Base-by-base conservation (phyloP, 306 rosid genomes). In the Comarum palustre region DNA sequence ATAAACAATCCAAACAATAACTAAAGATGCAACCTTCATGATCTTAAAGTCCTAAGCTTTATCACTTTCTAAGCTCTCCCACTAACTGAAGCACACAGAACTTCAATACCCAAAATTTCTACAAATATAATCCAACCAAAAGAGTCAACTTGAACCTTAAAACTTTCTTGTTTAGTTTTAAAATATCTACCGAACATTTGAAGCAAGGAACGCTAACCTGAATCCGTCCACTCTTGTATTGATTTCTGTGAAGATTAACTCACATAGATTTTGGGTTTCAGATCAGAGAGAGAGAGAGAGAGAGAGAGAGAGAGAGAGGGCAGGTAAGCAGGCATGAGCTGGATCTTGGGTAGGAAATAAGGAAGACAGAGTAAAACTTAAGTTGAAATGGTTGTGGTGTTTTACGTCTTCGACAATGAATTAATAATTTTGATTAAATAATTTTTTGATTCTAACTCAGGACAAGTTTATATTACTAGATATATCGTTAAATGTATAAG, bases 1-100 rank as follows among this genome's bases (percentile, higher is more conserved):
- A 83, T 57, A 86, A 71, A 86, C 68, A 72, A 64, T 67, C 76
- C 87, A 88, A 39, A 86, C 54, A 79, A 82, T 22, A 78, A 75
- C 81, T 72, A 72, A 84, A 80, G 78, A 76, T 51, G 73, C 66
- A 79, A 84, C 20, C 83, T 73, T 82, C 96, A 90, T 90, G 80
- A 67, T 86, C 47, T 80, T 66, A 75, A 77, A 24, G 5, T 6
- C 68, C 12, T 19, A 69, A 76, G 70, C 54, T 67, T 61, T 51
- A 51, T 27, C 41, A 69, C 46, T 69, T 69, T 69, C 45, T 22
- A 48, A 36, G 64, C 74, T 36, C 36, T 61, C 50, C 63, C 63
- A 52, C 22, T 19, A 34, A 20, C 47, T 36, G 9, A 70, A 52
- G 14, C 6, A 31, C 25, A 27, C 6, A 22, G 32, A 70, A 6